Base-by-base conservation (phyloP, 2,329 filamentous ascomycete genomes). In the Verticillium dahliae region DNA sequence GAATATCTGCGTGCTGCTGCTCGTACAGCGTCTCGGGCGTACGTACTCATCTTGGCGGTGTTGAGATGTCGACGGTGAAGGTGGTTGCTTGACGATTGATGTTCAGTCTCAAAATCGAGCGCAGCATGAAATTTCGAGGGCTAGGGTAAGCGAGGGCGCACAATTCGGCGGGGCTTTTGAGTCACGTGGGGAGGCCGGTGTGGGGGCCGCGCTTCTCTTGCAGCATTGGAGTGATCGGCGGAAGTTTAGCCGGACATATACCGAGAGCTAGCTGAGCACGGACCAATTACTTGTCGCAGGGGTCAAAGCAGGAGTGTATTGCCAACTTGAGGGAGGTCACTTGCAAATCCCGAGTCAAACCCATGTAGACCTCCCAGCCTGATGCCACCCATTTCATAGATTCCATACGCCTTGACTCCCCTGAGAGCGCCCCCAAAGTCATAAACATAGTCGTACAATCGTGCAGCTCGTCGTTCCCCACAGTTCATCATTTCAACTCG, bases 11-110 rank as follows among this genome's bases (percentile, higher is more conserved):
- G 35, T 33, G 4, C 38, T 45, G 31, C 35, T 57, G 55, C 62
- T 58, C 60, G 58, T 58, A n/a, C 45, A 52, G 45, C 45, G 11
- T 52, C n/a, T 52, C 64, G 62, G 62, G 62, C 56, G 31, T 62
- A 83, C 81, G 72, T 83, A 84, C 81, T 84, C 81, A 84, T 84
- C 78, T 82, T 84, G 80, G 74, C 80, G 78, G 78, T 79, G 70
- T 65, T 65, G 62, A 61, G 63, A 62, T 60, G 63, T 64, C 62
- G 63, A 63, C 60, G 64, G 61, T 65, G 63, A 62, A 62, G 62
- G 64, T 64, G 59, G 58, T 59, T 60, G 60, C 57, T 63, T 63
- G 63, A 58, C 63, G 62, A 54, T 59, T 58, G 60, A 58, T 64
- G 45, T 52, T 52, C 45, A 52, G 45, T 52, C 45, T 52, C 45